phyloP scores from a whole-genome alignment of 2,329 filamentous ascomycete genomes.

The Magnaporthiopsis poae region DNA sequence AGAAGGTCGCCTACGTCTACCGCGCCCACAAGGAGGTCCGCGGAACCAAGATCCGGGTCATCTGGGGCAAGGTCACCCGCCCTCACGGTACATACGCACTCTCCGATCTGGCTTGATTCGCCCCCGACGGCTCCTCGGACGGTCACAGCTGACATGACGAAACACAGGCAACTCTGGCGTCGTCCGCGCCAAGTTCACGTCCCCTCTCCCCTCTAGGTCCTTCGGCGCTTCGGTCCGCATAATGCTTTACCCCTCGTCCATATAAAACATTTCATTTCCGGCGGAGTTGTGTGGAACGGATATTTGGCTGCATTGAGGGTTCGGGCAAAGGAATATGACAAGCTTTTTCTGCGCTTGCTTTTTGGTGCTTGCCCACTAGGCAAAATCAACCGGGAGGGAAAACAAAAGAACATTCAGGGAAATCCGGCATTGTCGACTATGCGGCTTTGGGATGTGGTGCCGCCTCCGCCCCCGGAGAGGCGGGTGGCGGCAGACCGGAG shows the following conservation, averaged over 20 bases:
- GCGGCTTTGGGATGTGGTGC: not conserved
- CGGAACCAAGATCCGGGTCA: constrained; percentile 91
- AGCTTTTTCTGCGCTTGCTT: constrained; percentile 7
- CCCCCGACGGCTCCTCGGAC: not conserved
- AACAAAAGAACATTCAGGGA: constrained; percentile 1
- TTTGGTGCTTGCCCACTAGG: constrained; percentile 1
- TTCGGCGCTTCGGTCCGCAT: constrained; percentile 93
- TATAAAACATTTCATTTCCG: constrained; percentile 58
- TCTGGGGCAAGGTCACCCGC: constrained; percentile 21
- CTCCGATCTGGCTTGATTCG: not conserved
- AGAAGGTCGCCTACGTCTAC: constrained; percentile 98
- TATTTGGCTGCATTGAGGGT: constrained; percentile 17
- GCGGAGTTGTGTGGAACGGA: constrained; percentile 18
- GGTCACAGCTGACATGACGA: not conserved
- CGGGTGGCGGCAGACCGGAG: not conserved
- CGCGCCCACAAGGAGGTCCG: constrained; percentile 87
- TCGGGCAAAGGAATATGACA: constrained; percentile 9
- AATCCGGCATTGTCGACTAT: not conserved
- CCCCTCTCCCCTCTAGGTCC: constrained; percentile 90
- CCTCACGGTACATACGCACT: constrained; percentile 14
- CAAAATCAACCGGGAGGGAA: not conserved
- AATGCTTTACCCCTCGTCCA: constrained; percentile 96
- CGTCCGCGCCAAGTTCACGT: constrained; percentile 92
- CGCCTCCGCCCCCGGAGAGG: no score
- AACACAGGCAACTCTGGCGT: constrained; percentile 86